phyloP scores from a whole-genome alignment of 2,329 filamentous ascomycete genomes.

The Endothia cerciana region DNA sequence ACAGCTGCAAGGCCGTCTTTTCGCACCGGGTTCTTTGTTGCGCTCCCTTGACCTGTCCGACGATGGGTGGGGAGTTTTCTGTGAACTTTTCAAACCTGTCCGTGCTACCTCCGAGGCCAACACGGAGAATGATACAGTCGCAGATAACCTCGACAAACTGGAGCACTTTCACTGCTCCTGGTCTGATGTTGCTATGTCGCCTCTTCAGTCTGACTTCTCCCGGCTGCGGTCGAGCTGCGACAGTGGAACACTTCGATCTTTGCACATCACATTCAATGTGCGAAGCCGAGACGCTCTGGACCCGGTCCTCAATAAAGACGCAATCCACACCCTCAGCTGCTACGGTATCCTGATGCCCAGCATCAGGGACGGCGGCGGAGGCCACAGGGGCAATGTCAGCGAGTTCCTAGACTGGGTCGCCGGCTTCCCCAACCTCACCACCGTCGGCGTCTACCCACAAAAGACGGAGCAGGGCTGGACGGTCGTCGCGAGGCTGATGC shows the following conservation, averaged over 20 bases:
- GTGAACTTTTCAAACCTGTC: neutral
- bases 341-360: neutral
- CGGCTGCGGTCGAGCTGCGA: constrained; percentile 16
- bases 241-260: constrained; percentile 17
- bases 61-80: fast-evolving
- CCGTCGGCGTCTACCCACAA: constrained; percentile 17
- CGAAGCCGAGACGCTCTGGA: neutral
- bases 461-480: neutral
- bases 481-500: constrained; percentile 11
- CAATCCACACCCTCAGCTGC: constrained; percentile 15
- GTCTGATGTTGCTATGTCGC: neutral
- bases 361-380: neutral
- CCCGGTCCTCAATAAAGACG: constrained; percentile 15
- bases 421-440: constrained; percentile 20
- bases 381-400: neutral
- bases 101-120: no score
- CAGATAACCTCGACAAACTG: neutral
- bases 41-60: neutral
- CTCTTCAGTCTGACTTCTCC: neutral
- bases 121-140: neutral
- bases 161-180: constrained; percentile 15
- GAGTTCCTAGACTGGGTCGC: constrained; percentile 15
- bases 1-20: neutral
- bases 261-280: constrained; percentile 14
- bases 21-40: neutral